These are phyloP conservation scores for Pythium diclinum DNA, from an alignment of 352 stramenopile species.

Conservation along the genomic window DNA sequence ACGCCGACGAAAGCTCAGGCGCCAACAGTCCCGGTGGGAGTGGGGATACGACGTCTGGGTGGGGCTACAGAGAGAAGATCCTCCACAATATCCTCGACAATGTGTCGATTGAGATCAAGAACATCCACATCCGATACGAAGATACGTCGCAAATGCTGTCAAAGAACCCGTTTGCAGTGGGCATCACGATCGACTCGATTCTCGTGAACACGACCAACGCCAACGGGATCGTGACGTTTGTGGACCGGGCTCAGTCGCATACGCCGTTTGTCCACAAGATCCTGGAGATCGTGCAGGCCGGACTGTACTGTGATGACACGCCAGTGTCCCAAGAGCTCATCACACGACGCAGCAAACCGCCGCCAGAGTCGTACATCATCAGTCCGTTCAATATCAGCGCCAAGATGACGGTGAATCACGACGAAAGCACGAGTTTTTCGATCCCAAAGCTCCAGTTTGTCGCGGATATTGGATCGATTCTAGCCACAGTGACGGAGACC, in stretches of 20 bases:
- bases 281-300: slow-evolving; percentile 53
- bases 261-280: slow-evolving; percentile 81
- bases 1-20: slow-evolving; percentile 18
- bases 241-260: slow-evolving; percentile 71
- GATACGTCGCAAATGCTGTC: slow-evolving; percentile 64
- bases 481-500: slow-evolving; percentile 53
- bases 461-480: slow-evolving; percentile 63
- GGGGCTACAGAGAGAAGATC: slow-evolving; percentile 81
- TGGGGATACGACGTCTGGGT: slow-evolving; percentile 51
- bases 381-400: slow-evolving; percentile 70
- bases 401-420: slow-evolving; percentile 81
- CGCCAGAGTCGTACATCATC: slow-evolving; percentile 53
- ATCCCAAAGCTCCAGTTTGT: slow-evolving; percentile 73
- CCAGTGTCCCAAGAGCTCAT: slow-evolving; percentile 29
- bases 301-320: slow-evolving; percentile 66
- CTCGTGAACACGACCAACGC: slow-evolving; percentile 71
- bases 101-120: slow-evolving; percentile 74
- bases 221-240: slow-evolving; percentile 74
- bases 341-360: slow-evolving; percentile 28
- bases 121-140: slow-evolving; percentile 84
- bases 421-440: slow-evolving; percentile 55
- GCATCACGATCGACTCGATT: slow-evolving; percentile 76
- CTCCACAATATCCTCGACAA: slow-evolving; percentile 84
- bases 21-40: slow-evolving; percentile 4
- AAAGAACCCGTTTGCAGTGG: slow-evolving; percentile 57